A percentile compares a stretch with the other conserved stretches of the same genome.
phyloP scores from a whole-genome alignment of 202 grass and related monocot species.

The Panicum virgatum region DNA sequence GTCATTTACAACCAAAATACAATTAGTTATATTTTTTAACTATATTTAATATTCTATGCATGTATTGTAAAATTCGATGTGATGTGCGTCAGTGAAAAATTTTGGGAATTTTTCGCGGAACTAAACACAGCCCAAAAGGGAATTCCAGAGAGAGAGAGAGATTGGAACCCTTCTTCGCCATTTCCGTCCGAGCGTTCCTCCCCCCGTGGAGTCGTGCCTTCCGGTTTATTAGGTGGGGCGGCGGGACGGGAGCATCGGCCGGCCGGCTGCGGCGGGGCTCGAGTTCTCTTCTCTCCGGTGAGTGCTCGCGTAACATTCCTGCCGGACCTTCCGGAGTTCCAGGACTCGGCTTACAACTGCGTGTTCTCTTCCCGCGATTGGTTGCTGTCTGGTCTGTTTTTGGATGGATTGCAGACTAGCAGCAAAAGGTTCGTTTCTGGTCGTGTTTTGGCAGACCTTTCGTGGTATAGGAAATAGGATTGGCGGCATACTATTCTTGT shows the following conservation, averaged over 20 bases:
- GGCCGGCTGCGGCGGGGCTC: background rate
- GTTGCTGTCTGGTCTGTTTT: background rate
- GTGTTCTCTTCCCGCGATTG: background rate
- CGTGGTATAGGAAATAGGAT: too few species aligned
- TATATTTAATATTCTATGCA: too few species aligned
- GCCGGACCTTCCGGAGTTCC: background rate
- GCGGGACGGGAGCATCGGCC: background rate
- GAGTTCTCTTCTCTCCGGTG: constrained; percentile 35
- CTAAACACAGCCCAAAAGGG: too few species aligned
- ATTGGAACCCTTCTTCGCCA: constrained; percentile 30
- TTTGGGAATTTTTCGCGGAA: too few species aligned
- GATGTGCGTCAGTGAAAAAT: too few species aligned
- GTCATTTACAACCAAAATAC: too few species aligned
- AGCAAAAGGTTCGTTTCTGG: background rate
- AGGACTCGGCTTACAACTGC: background rate
- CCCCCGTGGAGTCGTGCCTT: background rate
- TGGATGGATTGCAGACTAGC: background rate
- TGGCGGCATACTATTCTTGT: too few species aligned
- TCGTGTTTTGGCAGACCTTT: background rate
- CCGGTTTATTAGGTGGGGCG: background rate
- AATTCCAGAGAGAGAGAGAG: background rate
- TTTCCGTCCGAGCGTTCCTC: constrained; percentile 4
- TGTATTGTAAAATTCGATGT: too few species aligned
- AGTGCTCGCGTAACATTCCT: constrained; percentile 24
- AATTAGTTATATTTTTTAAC: too few species aligned